These are phyloP conservation scores for Clonostachys chloroleuca DNA, from an alignment of 2,329 filamentous ascomycete species.

Conservation along the genomic window DNA sequence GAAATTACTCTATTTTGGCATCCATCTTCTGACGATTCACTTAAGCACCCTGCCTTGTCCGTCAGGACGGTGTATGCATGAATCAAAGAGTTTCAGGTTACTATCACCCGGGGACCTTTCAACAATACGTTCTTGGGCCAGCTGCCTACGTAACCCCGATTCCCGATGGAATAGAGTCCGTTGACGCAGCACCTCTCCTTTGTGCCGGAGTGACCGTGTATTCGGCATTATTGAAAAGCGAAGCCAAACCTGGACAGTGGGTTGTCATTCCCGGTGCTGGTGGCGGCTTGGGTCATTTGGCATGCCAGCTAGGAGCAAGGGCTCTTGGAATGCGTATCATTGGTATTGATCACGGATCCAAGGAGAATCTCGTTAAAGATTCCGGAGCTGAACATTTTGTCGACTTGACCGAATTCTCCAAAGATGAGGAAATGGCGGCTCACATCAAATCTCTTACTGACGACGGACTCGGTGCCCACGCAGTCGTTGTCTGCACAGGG, in stretches of 20 bases:
- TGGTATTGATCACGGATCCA: slow-evolving; percentile 16
- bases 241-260: slow-evolving; percentile 62
- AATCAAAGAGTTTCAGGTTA: slow-evolving; percentile 13
- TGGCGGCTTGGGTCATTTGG: slow-evolving; percentile 67
- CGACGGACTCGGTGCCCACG: slow-evolving; percentile 8
- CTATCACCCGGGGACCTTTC: slow-evolving; percentile 14
- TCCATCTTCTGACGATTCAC: too few species aligned
- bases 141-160: slow-evolving; percentile 39
- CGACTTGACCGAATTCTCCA: slow-evolving; percentile 37
- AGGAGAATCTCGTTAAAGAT: slow-evolving; percentile 8
- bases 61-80: background rate
- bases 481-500: slow-evolving; percentile 14
- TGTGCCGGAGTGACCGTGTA: slow-evolving; percentile 69
- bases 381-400: slow-evolving; percentile 23
- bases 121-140: slow-evolving; percentile 10
- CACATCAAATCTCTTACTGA: slow-evolving; percentile 10
- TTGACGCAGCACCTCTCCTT: slow-evolving; percentile 56
- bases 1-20: too few species aligned
- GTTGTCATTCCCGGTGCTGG: slow-evolving; percentile 61
- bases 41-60: background rate
- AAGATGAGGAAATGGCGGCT: slow-evolving; percentile 29
- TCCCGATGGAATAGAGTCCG: slow-evolving; percentile 32
- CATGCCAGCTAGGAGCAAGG: slow-evolving; percentile 38
- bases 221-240: slow-evolving; percentile 47
- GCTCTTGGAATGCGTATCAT: slow-evolving; percentile 16